Percentiles rank a stretch among this genome's conserved stretches.
These are phyloP conservation scores for maize (Zea mays) DNA, from an alignment of 176 grass and related monocot genomes.

Conservation along the genomic window DNA sequence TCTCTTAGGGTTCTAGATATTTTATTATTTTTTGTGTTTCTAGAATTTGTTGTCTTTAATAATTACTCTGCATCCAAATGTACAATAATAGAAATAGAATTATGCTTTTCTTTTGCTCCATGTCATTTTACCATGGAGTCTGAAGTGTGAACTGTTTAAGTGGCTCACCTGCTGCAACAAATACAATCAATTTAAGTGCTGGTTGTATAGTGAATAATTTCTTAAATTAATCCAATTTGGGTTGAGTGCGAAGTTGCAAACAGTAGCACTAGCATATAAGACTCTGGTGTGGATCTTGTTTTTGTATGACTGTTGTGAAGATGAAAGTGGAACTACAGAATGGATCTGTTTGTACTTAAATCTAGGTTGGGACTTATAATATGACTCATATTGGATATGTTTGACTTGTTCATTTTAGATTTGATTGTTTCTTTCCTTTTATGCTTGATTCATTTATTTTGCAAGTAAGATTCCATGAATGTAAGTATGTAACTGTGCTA, in stretches of 20 bases:
- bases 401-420: constrained; percentile 5
- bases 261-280: background rate
- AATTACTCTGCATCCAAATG: background rate
- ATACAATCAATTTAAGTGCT: background rate
- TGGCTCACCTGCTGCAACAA: constrained; percentile 14
- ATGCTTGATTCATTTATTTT: background rate
- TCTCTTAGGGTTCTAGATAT: constrained; percentile 11
- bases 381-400: background rate
- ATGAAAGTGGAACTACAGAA: constrained; percentile 11
- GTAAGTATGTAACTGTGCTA: constrained; percentile 2
- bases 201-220: background rate
- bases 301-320: constrained; percentile 3
- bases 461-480: constrained; percentile 9
- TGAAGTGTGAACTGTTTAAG: background rate
- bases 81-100: background rate
- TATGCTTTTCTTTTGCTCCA: constrained; percentile 25
- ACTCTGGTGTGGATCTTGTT: background rate
- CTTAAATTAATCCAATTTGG: background rate
- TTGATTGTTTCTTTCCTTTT: constrained; percentile 7
- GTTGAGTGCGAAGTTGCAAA: background rate
- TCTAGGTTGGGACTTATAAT: background rate
- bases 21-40: background rate
- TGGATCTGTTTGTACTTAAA: background rate
- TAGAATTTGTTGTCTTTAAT: background rate
- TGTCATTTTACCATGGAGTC: constrained; percentile 8